phyloP scores from a whole-genome alignment of 306 rosid species.

The Ammopiptanthus mongolicus region DNA sequence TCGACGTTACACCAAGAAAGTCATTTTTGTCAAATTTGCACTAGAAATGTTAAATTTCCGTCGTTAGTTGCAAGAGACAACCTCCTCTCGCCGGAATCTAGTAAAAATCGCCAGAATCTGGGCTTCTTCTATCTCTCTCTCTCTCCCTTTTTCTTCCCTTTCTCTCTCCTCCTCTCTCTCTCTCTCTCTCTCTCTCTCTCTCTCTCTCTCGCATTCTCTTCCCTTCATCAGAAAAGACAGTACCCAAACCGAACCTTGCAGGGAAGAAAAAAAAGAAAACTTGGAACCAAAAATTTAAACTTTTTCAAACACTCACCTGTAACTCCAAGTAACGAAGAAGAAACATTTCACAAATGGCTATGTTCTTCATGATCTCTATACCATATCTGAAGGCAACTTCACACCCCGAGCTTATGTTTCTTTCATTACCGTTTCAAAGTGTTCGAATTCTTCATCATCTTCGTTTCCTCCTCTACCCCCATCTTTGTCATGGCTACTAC shows the following conservation, averaged over 20 bases:
- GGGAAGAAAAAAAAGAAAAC: no score
- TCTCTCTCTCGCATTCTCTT: no score
- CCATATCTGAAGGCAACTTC: conserved; percentile 63
- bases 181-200: no score
- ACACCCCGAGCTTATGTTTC: conserved; percentile 62
- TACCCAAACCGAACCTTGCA: conserved; percentile 73
- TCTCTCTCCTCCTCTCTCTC: no score
- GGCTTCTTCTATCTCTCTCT: no score
- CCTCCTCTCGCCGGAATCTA: no score
- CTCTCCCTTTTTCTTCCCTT: no score
- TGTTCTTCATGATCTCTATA: conserved; percentile 61
- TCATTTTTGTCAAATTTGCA: no score
- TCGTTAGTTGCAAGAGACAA: no score
- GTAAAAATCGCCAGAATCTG: no score
- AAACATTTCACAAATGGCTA: conserved; percentile 61
- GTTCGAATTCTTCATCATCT: conserved; percentile 67
- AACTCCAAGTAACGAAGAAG: conserved; percentile 70
- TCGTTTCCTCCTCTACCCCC: conserved; percentile 29
- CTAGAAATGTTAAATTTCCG: no score
- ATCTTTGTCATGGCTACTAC: conserved; percentile 17
- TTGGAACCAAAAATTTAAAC: not conserved
- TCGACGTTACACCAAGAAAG: no score
- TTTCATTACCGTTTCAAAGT: conserved; percentile 58
- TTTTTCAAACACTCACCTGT: conserved; percentile 40
- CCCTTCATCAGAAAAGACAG: conserved; percentile 61